phyloP scores from a whole-genome alignment of 257 asterid species.

The Asclepias syriaca region DNA sequence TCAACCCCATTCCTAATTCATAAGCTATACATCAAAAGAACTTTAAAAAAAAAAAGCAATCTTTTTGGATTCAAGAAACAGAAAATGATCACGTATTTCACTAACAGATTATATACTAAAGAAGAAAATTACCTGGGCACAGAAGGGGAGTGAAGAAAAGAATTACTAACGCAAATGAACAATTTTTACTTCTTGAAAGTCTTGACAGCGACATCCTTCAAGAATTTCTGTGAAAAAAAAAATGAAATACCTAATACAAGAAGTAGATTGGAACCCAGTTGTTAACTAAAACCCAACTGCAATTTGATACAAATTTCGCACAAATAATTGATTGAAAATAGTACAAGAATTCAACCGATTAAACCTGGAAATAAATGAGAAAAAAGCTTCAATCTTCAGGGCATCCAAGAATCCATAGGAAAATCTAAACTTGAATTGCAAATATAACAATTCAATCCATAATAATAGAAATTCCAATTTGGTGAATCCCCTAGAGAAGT shows the following conservation, averaged over 20 bases:
- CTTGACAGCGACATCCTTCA: slow-evolving; percentile 51
- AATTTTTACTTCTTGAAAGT: slow-evolving; percentile 36
- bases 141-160: slow-evolving; percentile 23
- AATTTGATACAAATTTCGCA: not conserved
- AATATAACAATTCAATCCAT: not conserved
- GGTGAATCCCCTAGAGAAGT: not conserved
- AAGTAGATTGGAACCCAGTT: not conserved
- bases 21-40: not conserved
- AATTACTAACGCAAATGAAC: slow-evolving; percentile 23
- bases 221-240: not conserved
- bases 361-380: not conserved
- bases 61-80: not conserved
- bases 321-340: not conserved
- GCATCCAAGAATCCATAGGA: not conserved
- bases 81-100: not conserved
- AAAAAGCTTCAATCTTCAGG: not conserved
- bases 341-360: not conserved
- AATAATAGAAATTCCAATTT: not conserved
- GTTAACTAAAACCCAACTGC: not conserved
- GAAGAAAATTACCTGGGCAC: slow-evolving; percentile 36
- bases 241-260: not conserved
- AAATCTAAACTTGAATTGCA: not conserved
- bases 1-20: slow-evolving; percentile 12
- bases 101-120: not conserved
- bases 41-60: not conserved